Conservation (phyloP, 1,284 basidiomycete species). For the Apiotrichum sp. region DNA sequence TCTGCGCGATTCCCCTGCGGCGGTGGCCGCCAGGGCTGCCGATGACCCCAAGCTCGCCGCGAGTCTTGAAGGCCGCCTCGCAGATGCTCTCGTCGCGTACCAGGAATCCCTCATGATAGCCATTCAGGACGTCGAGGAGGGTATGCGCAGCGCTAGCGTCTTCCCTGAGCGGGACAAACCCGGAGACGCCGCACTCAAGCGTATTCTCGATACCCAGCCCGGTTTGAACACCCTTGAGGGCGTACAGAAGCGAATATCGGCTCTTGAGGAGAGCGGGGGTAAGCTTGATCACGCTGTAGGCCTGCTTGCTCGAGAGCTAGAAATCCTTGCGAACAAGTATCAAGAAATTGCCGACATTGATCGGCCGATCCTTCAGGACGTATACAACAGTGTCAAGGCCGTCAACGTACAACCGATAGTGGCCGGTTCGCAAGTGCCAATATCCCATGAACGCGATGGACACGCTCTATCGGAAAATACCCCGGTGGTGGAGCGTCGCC, state of each 20-base stretch:
- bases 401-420: neutral
- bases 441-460: too few relatives aligned
- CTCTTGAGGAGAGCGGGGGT: too few relatives aligned
- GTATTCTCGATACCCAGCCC: too few relatives aligned
- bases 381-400: conserved; percentile 1
- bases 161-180: too few relatives aligned
- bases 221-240: too few relatives aligned
- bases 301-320: conserved; percentile 2
- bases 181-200: too few relatives aligned
- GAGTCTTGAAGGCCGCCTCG: conserved; percentile 34
- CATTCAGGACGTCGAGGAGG: conserved; percentile 27
- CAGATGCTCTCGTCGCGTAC: conserved; percentile 44
- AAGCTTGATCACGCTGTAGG: neutral
- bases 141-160: neutral
- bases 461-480: too few relatives aligned
- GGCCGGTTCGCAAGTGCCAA: too few relatives aligned
- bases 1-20: conserved; percentile 40
- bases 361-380: neutral
- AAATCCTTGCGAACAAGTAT: neutral
- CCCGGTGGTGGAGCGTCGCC: too few relatives aligned
- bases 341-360: conserved; percentile 7
- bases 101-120: conserved; percentile 41
- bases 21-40: conserved; percentile 29
- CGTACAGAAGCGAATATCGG: too few relatives aligned
- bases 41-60: conserved; percentile 4